A percentile compares a stretch with the other conserved stretches of the same genome.
These are phyloP conservation scores for Starmerella apicola DNA, from an alignment of 805 yeast species.

Conservation along the genomic window DNA sequence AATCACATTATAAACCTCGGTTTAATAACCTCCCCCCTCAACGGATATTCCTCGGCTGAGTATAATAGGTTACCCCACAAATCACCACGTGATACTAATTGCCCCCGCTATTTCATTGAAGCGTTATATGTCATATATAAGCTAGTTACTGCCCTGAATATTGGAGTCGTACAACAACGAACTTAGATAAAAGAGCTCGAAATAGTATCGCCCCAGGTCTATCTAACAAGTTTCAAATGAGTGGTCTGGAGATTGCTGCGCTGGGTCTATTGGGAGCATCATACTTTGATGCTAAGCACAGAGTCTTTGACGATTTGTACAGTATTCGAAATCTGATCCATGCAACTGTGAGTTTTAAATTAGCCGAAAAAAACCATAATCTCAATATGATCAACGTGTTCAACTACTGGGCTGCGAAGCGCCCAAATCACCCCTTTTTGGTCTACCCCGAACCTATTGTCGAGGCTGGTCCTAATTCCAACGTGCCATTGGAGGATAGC, in stretches of 20 bases:
- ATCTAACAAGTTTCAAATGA: no score
- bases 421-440: conserved; percentile 48
- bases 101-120: no score
- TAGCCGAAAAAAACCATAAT: conserved; percentile 13
- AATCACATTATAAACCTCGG: no score
- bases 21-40: no score
- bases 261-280: conserved; percentile 17
- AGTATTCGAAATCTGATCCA: conserved; percentile 8
- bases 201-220: no score
- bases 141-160: no score
- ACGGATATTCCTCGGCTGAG: no score
- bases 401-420: conserved; percentile 39
- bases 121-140: no score
- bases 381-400: conserved; percentile 60
- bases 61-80: no score
- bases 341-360: conserved; percentile 3
- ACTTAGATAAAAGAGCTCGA: no score
- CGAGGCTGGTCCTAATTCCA: conserved; percentile 18
- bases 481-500: conserved; percentile 32
- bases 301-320: conserved; percentile 13
- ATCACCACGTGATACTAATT: no score
- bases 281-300: conserved; percentile 19
- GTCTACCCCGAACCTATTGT: conserved; percentile 45
- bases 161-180: no score
- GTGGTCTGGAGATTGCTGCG: conserved; percentile 17